Base-by-base conservation (phyloP, 352 stramenopile species). In the Phytophthora pinifolia region DNA sequence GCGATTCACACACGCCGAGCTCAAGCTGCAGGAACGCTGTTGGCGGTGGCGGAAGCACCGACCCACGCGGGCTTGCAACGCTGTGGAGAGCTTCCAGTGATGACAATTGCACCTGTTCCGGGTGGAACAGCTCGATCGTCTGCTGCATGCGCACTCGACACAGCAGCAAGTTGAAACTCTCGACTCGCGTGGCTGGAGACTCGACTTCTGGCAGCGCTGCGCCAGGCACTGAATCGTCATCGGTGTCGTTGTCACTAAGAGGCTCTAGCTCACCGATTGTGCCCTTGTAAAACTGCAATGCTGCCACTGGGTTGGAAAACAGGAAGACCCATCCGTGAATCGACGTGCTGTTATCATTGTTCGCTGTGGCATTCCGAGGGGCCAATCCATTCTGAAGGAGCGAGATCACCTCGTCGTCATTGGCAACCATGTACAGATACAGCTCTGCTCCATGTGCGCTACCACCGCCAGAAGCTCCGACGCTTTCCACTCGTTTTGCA, bases 371-470 rank as follows among this genome's bases (percentile, higher is more conserved):
- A 18, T n/a, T 32, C 32, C 31, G n/a, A 31, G 47, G 18, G 3
- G 13, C 51, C 15, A 86, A 22, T 4, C 73, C 77, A 34, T 70
- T 44, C 31, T 79, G 72, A 17, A 88, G 54, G 6, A 75, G 29
- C 2, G 57, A 48, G 14, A 53, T 67, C 12, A 66, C 9, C 32
- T 86, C 47, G 34, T 75, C 48, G 31, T 80, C 67, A 37, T 59
- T 50, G 3, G 62, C 61, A 5, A 70, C 50, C 30, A 70, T 37
- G 47, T 84, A 88, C 22, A 86, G 31, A 51, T 74, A 83, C 29
- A 67, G 32, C 36, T 79, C 59, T 6, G 33, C 61, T 10, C 66
- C 70, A 65, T 75, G 59, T 9, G 60, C 9, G 18, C 18, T 30
- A 5, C 46, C 18, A 25, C 18, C 35, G 3, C 46, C 18, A 34